Evolutionary conservation across 2,329 filamentous ascomycete genomes (phyloP), one percentile per base, ranked within the genome.

Genomic region (Aspergillus melleus): DNA sequence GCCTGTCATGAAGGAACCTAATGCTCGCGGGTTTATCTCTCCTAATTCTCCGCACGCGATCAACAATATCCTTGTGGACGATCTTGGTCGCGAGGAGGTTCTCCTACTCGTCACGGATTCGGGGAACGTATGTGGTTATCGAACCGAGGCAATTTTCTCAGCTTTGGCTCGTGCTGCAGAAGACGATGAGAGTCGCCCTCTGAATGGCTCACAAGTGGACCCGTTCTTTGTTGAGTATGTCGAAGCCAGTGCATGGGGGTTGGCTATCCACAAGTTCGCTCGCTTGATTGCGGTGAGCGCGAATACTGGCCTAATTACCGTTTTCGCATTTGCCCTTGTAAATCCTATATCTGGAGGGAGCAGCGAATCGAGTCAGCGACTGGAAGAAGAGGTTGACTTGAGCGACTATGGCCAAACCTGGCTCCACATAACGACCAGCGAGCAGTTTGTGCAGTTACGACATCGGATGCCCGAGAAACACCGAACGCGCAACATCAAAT

Each of bases 241-340:
- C 2, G 85, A 86, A 1, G 79, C 77, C 24, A 94, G 91, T 61
- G 94, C 93, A 2, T 99, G 95, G 95, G 95, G 94, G 0, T 76
- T 96, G 52, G 89, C 92, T 8, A 83, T 96, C 11, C 94, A 98
- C 73, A 83, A 86, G 62, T 80, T 88, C 63, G 91, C 91, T n/a
- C 87, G 93, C 0, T 80, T 97, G 62, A 89, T 99, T 63, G 95
- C 94, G 0, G 88, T 96, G 44, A 91, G 90, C 67, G 88, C 90
- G 0, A 99, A 99, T 72, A 84, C 83, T 0, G 79, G 81, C 22
- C 69, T 78, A 16, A 82, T 90, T 29, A 83, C 80, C 3, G 79
- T 89, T 0, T 84, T 86, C 66, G 84, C 85, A 14, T 85, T 86
- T 66, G 86, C 83, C 0, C 76, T 89, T 55, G 74, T 79, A 3